phyloP scores from a whole-genome alignment of 1,139 yeast species.

The Geotrichum histeridarum region DNA sequence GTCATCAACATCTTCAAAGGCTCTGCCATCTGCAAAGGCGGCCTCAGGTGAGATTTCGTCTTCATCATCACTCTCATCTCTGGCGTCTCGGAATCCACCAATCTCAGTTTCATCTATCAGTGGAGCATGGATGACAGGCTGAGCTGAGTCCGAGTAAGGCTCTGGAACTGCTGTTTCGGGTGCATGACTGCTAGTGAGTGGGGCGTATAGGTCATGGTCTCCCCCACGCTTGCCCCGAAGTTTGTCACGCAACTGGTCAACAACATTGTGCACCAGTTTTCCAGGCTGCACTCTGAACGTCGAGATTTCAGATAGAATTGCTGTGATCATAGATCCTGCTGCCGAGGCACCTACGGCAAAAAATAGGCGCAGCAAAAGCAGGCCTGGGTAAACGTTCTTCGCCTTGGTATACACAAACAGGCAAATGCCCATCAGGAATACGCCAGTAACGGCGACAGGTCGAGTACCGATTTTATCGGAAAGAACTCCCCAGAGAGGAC shows the following conservation, averaged over 20 bases:
- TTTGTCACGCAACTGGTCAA: neutral
- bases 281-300: constrained; percentile 34
- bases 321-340: constrained; percentile 44
- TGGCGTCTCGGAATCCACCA: constrained; percentile 2
- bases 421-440: constrained; percentile 45
- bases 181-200: neutral
- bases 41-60: constrained; percentile 4
- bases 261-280: constrained; percentile 16
- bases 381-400: constrained; percentile 44
- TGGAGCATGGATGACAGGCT: neutral
- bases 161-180: neutral
- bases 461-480: constrained; percentile 62
- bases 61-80: constrained; percentile 11
- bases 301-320: constrained; percentile 51
- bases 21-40: constrained; percentile 13
- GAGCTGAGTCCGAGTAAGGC: neutral
- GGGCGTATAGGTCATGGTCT: neutral
- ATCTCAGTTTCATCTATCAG: constrained; percentile 8
- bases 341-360: constrained; percentile 61
- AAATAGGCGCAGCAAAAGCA: constrained; percentile 48
- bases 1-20: constrained; percentile 10
- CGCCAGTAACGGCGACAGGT: constrained; percentile 47
- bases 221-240: neutral
- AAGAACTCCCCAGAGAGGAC: constrained; percentile 61
- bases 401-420: constrained; percentile 50